Evolutionary conservation across 2,329 filamentous ascomycete genomes (phyloP), one percentile per base, ranked within the genome.

Genomic region (Calonectria multiphialidica): DNA sequence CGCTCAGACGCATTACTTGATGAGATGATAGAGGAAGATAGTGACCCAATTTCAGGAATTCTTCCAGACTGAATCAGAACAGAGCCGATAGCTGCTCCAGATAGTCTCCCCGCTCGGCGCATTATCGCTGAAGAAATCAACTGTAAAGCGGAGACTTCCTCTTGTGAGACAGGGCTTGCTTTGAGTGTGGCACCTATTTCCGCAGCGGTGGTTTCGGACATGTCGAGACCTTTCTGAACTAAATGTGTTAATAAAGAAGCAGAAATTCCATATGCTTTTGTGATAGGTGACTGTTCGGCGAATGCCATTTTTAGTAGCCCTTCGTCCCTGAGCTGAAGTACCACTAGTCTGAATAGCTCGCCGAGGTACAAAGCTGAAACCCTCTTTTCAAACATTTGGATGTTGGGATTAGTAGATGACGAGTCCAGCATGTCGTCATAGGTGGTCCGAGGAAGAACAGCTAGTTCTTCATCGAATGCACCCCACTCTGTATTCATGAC

Each of bases 331-430:
- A 66, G 21, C 2, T 49, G 25, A 15, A n/a, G 8, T 16, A 72
- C 45, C 2, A 90, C 90, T 21, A 91, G 88, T 53, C 94, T 89
- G 59, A 95, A 86, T 45, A 96, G 92, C 80, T 96, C 94, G 16
- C 94, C 94, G 63, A 96, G 83, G 83, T 96, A 96, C 90, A 96
- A 93, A 74, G 94, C 94, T 0, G 92, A 94, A n/a, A 95, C 90
- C 45, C 93, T 91, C 85, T 96, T 96, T 84, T 96, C 94, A 75
- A 95, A 95, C 89, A 95, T 94, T 79, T 96, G 94, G 64, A 94
- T 90, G 13, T 93, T 93, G 0, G 93, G 93, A 80, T 96, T 95
- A 74, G 91, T 88, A 66, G 90, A 93, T 59, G 91, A 90, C 15
- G 84, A 84, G 80, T 96, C 93, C 18, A 96, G 28, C 1, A 33